Evolutionary conservation across 805 yeast species (phyloP).

Genomic region (Kazachstania bromeliacearum): DNA sequence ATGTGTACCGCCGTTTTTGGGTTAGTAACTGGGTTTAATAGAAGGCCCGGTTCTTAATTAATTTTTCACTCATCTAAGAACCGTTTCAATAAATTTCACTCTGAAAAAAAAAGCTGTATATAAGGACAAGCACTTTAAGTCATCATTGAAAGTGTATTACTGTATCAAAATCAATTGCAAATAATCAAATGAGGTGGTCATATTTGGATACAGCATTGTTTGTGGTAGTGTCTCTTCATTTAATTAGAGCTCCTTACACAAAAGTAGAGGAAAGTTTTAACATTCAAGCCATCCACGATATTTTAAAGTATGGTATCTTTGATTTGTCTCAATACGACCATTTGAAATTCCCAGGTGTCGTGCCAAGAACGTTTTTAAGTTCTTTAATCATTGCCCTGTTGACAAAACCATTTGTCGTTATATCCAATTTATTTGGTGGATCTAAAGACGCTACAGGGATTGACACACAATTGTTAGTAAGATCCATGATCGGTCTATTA

Average conservation of each 20-base stretch:
- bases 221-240: conserved; percentile 38
- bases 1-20: too few species aligned
- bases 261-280: conserved; percentile 94
- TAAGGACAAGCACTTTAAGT: too few species aligned
- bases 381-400: conserved; percentile 44
- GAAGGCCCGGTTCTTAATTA: neutral
- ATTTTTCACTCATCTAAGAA: too few species aligned
- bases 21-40: too few species aligned
- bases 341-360: conserved; percentile 72
- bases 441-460: conserved; percentile 32
- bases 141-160: too few species aligned
- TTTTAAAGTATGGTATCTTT: conserved; percentile 49
- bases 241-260: conserved; percentile 64
- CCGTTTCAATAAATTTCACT: too few species aligned
- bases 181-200: conserved; percentile 25
- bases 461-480: conserved; percentile 42
- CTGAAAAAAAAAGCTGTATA: too few species aligned
- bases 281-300: conserved; percentile 80
- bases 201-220: conserved; percentile 32
- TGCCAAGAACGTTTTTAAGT: conserved; percentile 79
- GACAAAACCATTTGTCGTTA: conserved; percentile 32
- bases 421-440: conserved; percentile 8
- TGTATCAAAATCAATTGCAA: too few species aligned
- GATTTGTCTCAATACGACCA: conserved; percentile 56
- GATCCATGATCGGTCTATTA: conserved; percentile 53